Base-by-base conservation (phyloP, 257 asterid species). In the Mitragyna speciosa region DNA sequence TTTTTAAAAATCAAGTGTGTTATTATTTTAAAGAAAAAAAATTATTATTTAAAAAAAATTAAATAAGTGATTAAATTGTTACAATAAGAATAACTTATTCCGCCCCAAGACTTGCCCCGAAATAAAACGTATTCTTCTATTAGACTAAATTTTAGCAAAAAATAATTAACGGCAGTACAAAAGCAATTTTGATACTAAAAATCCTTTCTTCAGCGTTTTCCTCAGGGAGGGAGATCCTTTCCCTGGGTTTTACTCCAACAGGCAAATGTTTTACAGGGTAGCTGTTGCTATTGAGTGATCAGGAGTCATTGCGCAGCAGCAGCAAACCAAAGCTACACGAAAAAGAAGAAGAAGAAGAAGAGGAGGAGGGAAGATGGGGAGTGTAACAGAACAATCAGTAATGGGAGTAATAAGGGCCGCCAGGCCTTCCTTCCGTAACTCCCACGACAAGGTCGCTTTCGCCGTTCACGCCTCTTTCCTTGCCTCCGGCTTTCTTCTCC, bases 391-490 rank as follows among this genome's bases (percentile, higher is more conserved):
- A 72, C 89, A 91, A 68, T 77, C 94, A 7, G 87, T 90, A 0
- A 20, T 92, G 90, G 91, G 91, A 10, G 90, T 94, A 51, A 91
- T 92, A 9, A 83, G 98, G 80, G 94, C 97, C 1, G 87, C 92
- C 31, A 89, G 97, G 33, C 98, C 97, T 78, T 76, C 81, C 9
- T 91, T 94, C 72, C 91, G 89, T 0, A 85, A 75, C 81, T 76
- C 83, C 56, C 81, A 83, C 41, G 97, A 91, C 71, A 94, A 91
- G 86, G 88, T 63, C 31, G 97, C 89, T 12, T 94, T 91, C 72
- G 92, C 88, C 28, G 80, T 94, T 2, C 94, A 94, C 86, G 85
- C 97, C 31, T 81, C 92, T 54, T 91, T 91, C 74, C 80, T 84
- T 15, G 87, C 96, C 82, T 87, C 93, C 66, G 97, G 97, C 7